A percentile compares a stretch with the other conserved stretches of the same genome.
Conservation (phyloP, 192 early-diverging fungal genomes). For the Umbelopsis sp. region DNA sequence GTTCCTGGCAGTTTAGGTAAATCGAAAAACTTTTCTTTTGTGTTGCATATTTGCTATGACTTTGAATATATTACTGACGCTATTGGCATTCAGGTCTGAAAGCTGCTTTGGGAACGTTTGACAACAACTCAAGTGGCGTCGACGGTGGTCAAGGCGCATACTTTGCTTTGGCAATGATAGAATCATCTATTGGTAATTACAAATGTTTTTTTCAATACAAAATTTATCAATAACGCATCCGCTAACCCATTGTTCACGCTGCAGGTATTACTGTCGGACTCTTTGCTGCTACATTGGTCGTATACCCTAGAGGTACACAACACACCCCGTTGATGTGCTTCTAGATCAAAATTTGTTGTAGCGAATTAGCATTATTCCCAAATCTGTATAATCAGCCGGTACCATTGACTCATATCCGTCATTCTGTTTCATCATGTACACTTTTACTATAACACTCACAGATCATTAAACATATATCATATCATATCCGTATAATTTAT, state of each 20-base stretch:
- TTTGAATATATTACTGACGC: background rate
- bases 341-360: constrained; percentile 2
- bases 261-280: constrained; percentile 69
- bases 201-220: background rate
- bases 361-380: background rate
- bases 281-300: constrained; percentile 66
- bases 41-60: no score
- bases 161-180: constrained; percentile 55
- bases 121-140: background rate
- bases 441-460: background rate
- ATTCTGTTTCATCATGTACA: background rate
- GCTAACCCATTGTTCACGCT: constrained; percentile 36
- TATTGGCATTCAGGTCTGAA: constrained; percentile 26
- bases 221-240: background rate
- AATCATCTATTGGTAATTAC: constrained; percentile 34
- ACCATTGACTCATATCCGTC: no score
- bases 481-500: background rate
- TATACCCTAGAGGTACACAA: constrained; percentile 52
- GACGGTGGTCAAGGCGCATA: constrained; percentile 43
- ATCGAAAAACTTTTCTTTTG: background rate
- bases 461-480: background rate
- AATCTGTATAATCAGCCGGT: no score
- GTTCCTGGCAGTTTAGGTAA: constrained; percentile 39
- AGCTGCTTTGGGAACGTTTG: constrained; percentile 39
- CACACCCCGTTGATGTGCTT: constrained; percentile 50